Percentiles rank a stretch among this genome's conserved stretches.
These are phyloP conservation scores for Lichenothelia convexa DNA, from an alignment of 495 filamentous ascomycete genomes.

Conservation along the genomic window DNA sequence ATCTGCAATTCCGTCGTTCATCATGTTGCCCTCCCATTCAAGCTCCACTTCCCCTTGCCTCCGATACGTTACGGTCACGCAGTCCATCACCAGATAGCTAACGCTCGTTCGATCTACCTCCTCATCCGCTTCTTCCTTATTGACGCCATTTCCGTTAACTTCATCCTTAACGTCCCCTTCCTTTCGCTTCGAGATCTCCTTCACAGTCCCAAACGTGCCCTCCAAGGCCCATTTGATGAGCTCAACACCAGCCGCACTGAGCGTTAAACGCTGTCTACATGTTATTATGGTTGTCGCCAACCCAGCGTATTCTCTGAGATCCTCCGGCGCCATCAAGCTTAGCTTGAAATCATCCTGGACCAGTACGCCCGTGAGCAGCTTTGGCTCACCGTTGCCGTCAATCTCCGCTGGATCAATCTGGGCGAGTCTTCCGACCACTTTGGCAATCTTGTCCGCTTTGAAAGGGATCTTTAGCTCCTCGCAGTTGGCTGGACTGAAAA, in stretches of 20 bases:
- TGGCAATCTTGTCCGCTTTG: slow-evolving; percentile 85
- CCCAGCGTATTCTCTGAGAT: slow-evolving; percentile 87
- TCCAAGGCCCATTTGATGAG: slow-evolving; percentile 88
- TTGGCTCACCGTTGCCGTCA: slow-evolving; percentile 25
- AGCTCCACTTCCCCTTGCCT: slow-evolving; percentile 62
- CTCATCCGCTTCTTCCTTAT: slow-evolving; percentile 39
- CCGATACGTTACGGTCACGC: slow-evolving; percentile 54
- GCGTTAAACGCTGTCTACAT: slow-evolving; percentile 72
- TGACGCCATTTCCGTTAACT: slow-evolving; percentile 27
- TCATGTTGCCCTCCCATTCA: slow-evolving; percentile 94
- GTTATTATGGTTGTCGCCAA: slow-evolving; percentile 81
- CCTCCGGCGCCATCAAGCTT: slow-evolving; percentile 87
- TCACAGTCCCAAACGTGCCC: slow-evolving; percentile 75
- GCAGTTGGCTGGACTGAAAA: slow-evolving; percentile 83
- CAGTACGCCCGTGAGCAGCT: slow-evolving; percentile 69
- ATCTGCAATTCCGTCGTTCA: slow-evolving; percentile 94
- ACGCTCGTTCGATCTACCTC: slow-evolving; percentile 34
- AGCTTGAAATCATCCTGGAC: slow-evolving; percentile 96
- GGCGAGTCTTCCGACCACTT: slow-evolving; percentile 88
- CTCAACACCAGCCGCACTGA: slow-evolving; percentile 76
- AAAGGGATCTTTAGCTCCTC: slow-evolving; percentile 93
- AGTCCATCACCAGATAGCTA: slow-evolving; percentile 76
- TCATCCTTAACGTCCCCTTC: slow-evolving; percentile 24
- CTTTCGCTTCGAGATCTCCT: slow-evolving; percentile 35
- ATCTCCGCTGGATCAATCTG: slow-evolving; percentile 46